Evolutionary conservation across 2,329 filamentous ascomycete genomes (phyloP), one percentile per base, ranked within the genome.

Genomic region (Paecilomyces sp.): DNA sequence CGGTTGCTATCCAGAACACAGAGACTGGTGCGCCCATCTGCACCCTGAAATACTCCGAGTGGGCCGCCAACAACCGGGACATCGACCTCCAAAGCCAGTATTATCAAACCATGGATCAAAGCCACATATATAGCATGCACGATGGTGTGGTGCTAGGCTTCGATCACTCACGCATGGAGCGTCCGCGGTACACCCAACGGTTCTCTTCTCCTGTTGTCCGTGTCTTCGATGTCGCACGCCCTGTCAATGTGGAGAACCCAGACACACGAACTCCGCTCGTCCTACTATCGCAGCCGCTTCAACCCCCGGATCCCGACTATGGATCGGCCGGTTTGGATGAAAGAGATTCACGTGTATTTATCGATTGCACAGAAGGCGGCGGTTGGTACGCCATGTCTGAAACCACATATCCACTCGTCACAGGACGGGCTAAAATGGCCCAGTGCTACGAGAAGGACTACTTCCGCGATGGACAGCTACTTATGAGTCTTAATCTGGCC

Each of bases 321-420:
- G 74, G 72, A 18, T 66, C 71, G 0, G 55, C 61, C 31, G 64
- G 63, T 12, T 66, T 77, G 31, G 79, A 82, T 36, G 80, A 83
- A 54, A 81, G 87, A 33, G 83, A 81, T 63, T 82, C 83, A 62
- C 86, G 85, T 59, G 86, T 97, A 0, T 96, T 94, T 69, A 82
- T 97, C 61, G 96, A 97, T 71, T 88, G 88, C 65, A 97, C 92
- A 1, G 85, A 89, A 59, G 80, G 82, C n/a, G 93, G 92, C 31
- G 89, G 90, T 62, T 97, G 93, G 92, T 99, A 93, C 73, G 94
- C 92, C 33, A 83, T 97, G 76, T 97, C 93, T 1, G 93, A 95
- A 60, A 83, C 82, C 50, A 86, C 86, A 8, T 97, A 97, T 67
- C 94, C 94, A 3, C 82, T 93, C 9, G 91, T 96, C 30, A 88